Base-by-base conservation (phyloP, 2,329 filamentous ascomycete genomes). In the Phaeosphaeria sp. region DNA sequence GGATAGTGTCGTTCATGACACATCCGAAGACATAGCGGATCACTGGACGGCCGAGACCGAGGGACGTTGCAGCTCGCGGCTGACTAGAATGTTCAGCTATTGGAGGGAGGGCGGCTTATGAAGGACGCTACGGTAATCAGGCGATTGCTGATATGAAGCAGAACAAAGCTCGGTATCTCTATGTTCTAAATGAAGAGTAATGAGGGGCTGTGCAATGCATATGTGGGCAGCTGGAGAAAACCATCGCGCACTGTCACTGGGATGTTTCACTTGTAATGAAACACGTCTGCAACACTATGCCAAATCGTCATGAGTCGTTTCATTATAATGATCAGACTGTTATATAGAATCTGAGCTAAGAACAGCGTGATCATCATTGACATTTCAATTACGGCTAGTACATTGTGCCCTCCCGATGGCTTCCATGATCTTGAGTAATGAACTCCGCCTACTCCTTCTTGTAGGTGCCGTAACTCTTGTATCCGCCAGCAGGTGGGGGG, bases 381-480 rank as follows among this genome's bases (percentile, higher is more conserved):
- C 36, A 15, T 18, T 18, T 3, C 13, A 6, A 18, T 40, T 11
- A 40, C 5, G 13, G 13, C 5, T 40, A 6, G 5, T 40, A 5
- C 13, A 17, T 18, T 17, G 13, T 18, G 36, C n/a, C 36, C 36
- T 15, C 13, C 30, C 30, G 30, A 7, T 36, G 15, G 7, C 8
- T 27, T 27, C 8, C 5, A 4, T 4, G 25, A 27, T 27, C 25
- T 5, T 8, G 25, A 22, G 18, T 7, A 22, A 8, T 18, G 15
- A 4, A 44, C 18, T 2, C 18, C 15, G 18, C 7, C n/a, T 42
- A 48, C 18, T 55, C 52, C 42, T 59, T 53, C 60, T 58, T 56
- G 49, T 65, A 65, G 17, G 57, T 53, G 7, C 57, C 65, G 47
- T 69, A 69, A 8, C 44, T 40, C 4, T 60, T 62, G 30, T 69